Evolutionary conservation across 2,329 filamentous ascomycete species (phyloP).

Genomic region (Pseudocercospora vitis): DNA sequence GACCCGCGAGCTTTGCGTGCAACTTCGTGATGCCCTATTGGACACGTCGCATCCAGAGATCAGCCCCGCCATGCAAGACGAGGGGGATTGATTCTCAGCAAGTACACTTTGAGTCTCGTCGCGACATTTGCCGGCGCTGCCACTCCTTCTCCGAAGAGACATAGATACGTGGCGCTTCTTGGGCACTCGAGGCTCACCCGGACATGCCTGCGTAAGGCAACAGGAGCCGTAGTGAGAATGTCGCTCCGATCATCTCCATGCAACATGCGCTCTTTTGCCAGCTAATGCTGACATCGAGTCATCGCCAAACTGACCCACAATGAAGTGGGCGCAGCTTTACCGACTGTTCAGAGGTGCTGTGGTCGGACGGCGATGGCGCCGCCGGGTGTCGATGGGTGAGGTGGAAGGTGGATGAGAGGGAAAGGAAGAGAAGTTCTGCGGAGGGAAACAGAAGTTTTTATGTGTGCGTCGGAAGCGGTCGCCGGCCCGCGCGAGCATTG

Average conservation of each 20-base stretch:
- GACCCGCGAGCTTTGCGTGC: background rate
- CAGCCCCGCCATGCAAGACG: background rate
- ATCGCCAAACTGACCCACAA: background rate
- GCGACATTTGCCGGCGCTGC: background rate
- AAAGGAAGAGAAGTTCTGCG: background rate
- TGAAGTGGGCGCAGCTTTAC: background rate
- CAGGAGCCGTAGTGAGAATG: conserved; percentile 3
- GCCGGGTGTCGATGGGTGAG: background rate
- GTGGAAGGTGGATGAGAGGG: background rate
- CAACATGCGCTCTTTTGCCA: background rate
- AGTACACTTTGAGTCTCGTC: background rate
- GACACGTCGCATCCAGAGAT: background rate
- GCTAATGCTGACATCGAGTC: background rate
- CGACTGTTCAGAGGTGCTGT: background rate
- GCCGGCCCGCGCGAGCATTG: too few relatives aligned
- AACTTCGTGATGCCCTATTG: too few relatives aligned
- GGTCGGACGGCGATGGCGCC: background rate
- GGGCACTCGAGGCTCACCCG: background rate
- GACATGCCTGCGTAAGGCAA: conserved; percentile 2
- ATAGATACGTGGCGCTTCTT: background rate
- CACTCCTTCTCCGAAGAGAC: conserved; percentile 1
- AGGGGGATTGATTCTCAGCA: background rate
- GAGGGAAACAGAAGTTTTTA: background rate
- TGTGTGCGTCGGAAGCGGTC: too few relatives aligned
- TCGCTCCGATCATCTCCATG: background rate